These are phyloP conservation scores for Agrostemma githago DNA, from an alignment of 148 eudicot genomes.

Conservation along the genomic window DNA sequence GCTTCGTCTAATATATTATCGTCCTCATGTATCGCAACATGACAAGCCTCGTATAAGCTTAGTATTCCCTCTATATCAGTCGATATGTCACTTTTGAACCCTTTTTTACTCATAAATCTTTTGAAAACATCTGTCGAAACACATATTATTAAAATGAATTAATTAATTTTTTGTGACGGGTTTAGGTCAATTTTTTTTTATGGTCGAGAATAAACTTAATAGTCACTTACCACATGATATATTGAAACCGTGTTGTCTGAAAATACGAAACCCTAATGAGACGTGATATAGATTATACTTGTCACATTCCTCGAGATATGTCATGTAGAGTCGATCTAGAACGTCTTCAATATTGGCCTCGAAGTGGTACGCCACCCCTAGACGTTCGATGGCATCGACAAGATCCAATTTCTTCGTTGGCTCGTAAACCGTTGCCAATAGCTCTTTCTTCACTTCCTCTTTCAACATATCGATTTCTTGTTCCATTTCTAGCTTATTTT, in stretches of 20 bases:
- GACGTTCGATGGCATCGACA: conserved; percentile 42
- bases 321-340: conserved; percentile 16
- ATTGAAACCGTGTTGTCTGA: conserved; percentile 25
- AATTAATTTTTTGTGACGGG: not conserved
- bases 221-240: conserved; percentile 9
- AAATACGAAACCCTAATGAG: conserved; percentile 36
- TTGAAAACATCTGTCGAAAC: conserved; percentile 23
- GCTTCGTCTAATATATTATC: conserved; percentile 26
- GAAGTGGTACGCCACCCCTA: conserved; percentile 45
- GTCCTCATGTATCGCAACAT: conserved; percentile 25
- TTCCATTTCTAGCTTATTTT: conserved; percentile 10
- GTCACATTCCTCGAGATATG: not conserved
- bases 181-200: no score
- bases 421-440: not conserved
- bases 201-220: no score
- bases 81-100: not conserved
- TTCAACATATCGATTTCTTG: conserved; percentile 18
- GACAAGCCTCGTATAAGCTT: conserved; percentile 33
- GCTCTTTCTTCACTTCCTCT: conserved; percentile 29
- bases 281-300: conserved; percentile 21
- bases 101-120: conserved; percentile 16
- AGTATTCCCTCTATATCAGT: conserved; percentile 20
- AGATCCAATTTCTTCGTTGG: conserved; percentile 23
- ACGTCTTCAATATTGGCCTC: conserved; percentile 32
- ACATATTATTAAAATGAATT: not conserved